Percentiles rank a stretch among this genome's conserved stretches.
Conservation (phyloP, 176 grass and related monocot genomes). For the Guadua angustifolia region DNA sequence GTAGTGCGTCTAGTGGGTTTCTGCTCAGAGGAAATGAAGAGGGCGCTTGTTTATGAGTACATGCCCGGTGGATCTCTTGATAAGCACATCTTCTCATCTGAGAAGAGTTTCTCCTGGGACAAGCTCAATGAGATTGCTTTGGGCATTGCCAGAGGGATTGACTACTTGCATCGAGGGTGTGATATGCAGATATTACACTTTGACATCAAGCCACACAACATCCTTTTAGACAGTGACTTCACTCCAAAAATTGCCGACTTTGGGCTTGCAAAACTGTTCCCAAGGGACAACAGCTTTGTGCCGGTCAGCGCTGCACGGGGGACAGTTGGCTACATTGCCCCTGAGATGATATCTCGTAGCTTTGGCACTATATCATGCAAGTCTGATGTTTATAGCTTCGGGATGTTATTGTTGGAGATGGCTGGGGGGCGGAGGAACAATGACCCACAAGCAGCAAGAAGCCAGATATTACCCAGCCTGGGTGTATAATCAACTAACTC, state of each 20-base stretch:
- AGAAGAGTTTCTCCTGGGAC: slow-evolving; percentile 25
- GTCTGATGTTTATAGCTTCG: slow-evolving; percentile 61
- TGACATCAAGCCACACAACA: slow-evolving; percentile 68
- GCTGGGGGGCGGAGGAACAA: slow-evolving; percentile 39
- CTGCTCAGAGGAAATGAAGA: slow-evolving; percentile 48
- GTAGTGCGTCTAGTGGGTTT: slow-evolving; percentile 48
- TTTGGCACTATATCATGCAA: slow-evolving; percentile 57
- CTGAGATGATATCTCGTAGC: slow-evolving; percentile 29
- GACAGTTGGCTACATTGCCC: slow-evolving; percentile 41
- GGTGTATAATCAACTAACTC: slow-evolving; percentile 34
- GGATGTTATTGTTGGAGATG: slow-evolving; percentile 51
- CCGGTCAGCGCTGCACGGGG: slow-evolving; percentile 23
- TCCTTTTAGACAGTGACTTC: slow-evolving; percentile 51
- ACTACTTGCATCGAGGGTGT: slow-evolving; percentile 62
- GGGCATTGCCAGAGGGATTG: slow-evolving; percentile 51
- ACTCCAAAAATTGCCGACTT: slow-evolving; percentile 60
- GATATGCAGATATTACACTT: slow-evolving; percentile 73
- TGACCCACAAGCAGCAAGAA: not conserved
- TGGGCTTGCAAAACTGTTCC: slow-evolving; percentile 60
- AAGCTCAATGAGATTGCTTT: slow-evolving; percentile 57
- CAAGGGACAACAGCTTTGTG: slow-evolving; percentile 48
- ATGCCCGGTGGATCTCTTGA: slow-evolving; percentile 65
- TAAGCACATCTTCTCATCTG: slow-evolving; percentile 54
- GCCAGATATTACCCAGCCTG: slow-evolving; percentile 42
- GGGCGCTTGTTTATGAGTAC: slow-evolving; percentile 61